Conservation (phyloP, 202 grass and related monocot genomes). For the Panicum virgatum region DNA sequence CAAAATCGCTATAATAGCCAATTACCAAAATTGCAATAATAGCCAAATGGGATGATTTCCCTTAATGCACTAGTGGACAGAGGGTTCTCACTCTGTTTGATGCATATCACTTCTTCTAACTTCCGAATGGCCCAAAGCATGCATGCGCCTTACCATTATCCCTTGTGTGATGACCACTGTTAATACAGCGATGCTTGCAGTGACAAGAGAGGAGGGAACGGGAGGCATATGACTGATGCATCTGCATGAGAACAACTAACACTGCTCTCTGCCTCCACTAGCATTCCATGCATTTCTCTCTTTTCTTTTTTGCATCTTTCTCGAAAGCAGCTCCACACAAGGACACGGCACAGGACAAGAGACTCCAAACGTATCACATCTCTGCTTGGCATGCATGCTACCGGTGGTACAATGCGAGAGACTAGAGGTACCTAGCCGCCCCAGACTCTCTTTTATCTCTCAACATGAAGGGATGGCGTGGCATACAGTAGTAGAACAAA, state of each 20-base stretch:
- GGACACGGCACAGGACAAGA: slow-evolving; percentile 27
- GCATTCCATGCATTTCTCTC: slow-evolving; percentile 12
- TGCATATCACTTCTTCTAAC: neutral
- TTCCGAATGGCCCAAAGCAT: neutral
- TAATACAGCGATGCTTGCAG: neutral
- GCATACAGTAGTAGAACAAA: neutral
- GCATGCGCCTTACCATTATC: neutral
- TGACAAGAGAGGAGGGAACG: neutral
- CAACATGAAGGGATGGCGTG: neutral
- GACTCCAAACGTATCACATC: slow-evolving; percentile 23
- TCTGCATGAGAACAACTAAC: neutral
- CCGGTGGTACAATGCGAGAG: neutral
- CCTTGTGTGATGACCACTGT: neutral
- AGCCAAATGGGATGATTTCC: no score
- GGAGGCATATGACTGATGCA: neutral
- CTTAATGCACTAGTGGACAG: no score
- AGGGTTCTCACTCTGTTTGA: slow-evolving; percentile 3
- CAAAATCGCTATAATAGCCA: no score
- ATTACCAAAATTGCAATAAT: no score
- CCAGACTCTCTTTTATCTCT: slow-evolving; percentile 17
- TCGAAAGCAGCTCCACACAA: slow-evolving; percentile 46
- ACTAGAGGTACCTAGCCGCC: neutral
- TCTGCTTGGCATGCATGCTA: slow-evolving; percentile 20
- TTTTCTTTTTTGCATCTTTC: slow-evolving; percentile 27
- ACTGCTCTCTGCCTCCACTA: slow-evolving; percentile 13